These are phyloP conservation scores for Acorus calamus DNA, from an alignment of 106 monocot species.

Conservation along the genomic window DNA sequence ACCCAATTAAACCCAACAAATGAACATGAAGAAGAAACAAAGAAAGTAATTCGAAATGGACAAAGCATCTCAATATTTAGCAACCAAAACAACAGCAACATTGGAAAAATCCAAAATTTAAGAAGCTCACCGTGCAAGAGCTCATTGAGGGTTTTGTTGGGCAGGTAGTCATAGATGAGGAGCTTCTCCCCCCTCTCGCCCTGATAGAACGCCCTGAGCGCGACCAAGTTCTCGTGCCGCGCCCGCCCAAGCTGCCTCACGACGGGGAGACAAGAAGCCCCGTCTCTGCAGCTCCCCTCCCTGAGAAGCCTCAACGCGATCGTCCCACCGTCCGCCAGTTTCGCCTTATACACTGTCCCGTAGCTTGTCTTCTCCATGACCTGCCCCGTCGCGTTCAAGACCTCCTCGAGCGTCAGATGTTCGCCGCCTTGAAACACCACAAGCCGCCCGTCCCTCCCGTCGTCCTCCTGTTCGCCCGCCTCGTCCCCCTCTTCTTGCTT, in stretches of 20 bases:
- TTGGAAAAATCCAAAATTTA: background rate
- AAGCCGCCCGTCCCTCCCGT: conserved; percentile 47
- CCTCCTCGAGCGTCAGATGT: conserved; percentile 76
- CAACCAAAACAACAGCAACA: no score
- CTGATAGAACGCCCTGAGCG: conserved; percentile 80
- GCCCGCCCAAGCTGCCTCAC: conserved; percentile 54
- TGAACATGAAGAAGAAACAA: no score
- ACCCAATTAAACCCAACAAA: no score
- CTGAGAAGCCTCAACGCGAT: conserved; percentile 64
- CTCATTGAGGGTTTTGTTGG: conserved; percentile 46
- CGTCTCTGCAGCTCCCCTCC: conserved; percentile 67
- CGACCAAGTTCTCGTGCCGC: conserved; percentile 73
- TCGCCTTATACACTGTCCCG: conserved; percentile 94
- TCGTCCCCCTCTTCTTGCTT: conserved; percentile 31
- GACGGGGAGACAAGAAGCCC: conserved; percentile 39
- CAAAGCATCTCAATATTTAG: no score
- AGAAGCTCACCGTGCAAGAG: conserved; percentile 50
- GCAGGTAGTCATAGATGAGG: conserved; percentile 81
- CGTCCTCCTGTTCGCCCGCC: conserved; percentile 19
- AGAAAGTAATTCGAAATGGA: no score
- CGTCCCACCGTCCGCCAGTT: conserved; percentile 61
- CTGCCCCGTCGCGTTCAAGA: conserved; percentile 84
- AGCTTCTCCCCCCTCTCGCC: conserved; percentile 94
- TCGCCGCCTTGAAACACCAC: conserved; percentile 80
- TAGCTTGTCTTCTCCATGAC: conserved; percentile 90